A percentile compares a stretch with the other conserved stretches of the same genome.
Conservation (phyloP, 1,284 basidiomycete genomes). For the Leccinum laetum region DNA sequence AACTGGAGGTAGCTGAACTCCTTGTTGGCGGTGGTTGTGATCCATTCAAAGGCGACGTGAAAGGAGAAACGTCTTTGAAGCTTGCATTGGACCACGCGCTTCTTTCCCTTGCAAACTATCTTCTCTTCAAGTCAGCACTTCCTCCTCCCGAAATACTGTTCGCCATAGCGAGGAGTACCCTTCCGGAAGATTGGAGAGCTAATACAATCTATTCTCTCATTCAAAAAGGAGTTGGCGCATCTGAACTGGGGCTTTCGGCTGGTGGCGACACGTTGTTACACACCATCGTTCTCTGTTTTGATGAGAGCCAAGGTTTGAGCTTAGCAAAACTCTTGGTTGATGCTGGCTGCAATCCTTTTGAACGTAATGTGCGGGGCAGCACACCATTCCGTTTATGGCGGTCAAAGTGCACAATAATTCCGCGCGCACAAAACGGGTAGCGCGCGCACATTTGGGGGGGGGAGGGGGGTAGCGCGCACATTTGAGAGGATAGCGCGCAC, state of each 20-base stretch:
- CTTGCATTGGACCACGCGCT: not conserved
- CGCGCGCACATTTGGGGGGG: no score
- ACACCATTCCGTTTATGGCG: not conserved
- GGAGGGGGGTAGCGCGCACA: no score
- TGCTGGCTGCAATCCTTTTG: not conserved
- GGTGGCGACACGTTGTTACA: constrained; percentile 2
- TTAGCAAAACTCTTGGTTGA: not conserved
- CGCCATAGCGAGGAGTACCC: not conserved
- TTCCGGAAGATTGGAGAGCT: not conserved
- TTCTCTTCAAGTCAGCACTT: not conserved
- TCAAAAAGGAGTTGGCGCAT: not conserved
- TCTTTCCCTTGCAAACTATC: not conserved
- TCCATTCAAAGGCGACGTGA: not conserved
- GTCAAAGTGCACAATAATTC: no score
- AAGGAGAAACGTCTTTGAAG: not conserved
- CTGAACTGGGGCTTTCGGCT: not conserved
- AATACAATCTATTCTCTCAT: not conserved
- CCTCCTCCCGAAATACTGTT: not conserved
- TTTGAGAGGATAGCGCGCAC: no score
- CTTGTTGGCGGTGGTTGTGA: not conserved
- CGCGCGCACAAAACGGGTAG: no score
- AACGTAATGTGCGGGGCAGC: not conserved
- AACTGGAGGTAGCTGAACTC: not conserved
- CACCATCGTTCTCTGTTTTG: not conserved
- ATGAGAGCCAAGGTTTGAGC: not conserved